Conservation (phyloP, 2,329 filamentous ascomycete species). For the Curvularia verruculosa region DNA sequence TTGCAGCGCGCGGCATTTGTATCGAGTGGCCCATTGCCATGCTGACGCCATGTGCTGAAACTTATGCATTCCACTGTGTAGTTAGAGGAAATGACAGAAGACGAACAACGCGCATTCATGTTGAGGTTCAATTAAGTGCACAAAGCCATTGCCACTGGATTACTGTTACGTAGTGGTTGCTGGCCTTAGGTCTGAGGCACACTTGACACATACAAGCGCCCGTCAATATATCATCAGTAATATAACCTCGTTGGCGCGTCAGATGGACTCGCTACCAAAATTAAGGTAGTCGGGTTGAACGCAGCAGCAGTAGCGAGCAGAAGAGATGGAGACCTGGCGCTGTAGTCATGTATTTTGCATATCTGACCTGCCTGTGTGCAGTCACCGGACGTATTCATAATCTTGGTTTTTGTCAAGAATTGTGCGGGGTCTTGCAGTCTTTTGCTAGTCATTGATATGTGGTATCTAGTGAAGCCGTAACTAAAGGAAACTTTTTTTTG, state of each 20-base stretch:
- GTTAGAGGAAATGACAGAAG: too few relatives aligned
- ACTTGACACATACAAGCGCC: slow-evolving; percentile 4
- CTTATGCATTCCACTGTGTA: slow-evolving; percentile 65
- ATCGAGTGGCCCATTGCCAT: slow-evolving; percentile 9
- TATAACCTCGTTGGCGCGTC: neutral
- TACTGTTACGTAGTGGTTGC: neutral
- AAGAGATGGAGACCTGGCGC: neutral
- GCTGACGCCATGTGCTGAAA: slow-evolving; percentile 67
- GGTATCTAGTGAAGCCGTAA: slow-evolving; percentile 41
- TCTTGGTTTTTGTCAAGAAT: neutral
- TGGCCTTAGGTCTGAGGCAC: slow-evolving; percentile 3
- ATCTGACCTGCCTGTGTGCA: neutral
- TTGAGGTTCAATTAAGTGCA: slow-evolving; percentile 8
- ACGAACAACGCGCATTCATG: neutral
- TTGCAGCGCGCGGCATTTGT: slow-evolving; percentile 13
- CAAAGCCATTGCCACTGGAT: slow-evolving; percentile 11
- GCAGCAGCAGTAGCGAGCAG: neutral
- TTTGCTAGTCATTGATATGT: slow-evolving; percentile 35
- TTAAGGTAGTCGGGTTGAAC: neutral
- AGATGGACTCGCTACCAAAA: neutral
- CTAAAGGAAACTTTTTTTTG: slow-evolving; percentile 15
- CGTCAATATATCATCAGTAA: neutral
- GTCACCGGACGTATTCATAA: neutral
- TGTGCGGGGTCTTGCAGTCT: slow-evolving; percentile 25
- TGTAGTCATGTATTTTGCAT: slow-evolving; percentile 4